Percentiles rank a stretch among this genome's conserved stretches.
Conservation (phyloP, 2,329 filamentous ascomycete species). For the Epicoccum nigrum region DNA sequence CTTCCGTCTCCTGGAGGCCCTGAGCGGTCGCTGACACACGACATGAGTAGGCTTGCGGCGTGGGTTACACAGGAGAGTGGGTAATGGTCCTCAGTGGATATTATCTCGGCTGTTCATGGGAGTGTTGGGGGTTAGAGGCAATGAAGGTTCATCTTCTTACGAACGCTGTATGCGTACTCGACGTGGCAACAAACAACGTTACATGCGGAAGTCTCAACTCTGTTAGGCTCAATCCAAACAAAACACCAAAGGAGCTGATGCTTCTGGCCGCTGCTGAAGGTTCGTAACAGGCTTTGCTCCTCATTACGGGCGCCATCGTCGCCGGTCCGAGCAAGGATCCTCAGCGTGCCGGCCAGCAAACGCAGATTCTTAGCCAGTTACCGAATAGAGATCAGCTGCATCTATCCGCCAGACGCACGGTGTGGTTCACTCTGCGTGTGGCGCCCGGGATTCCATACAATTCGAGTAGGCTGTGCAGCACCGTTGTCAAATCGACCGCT, state of each 20-base stretch:
- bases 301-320: slow-evolving; percentile 35
- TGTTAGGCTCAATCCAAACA: not conserved
- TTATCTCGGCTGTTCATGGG: slow-evolving; percentile 25
- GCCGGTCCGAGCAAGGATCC: slow-evolving; percentile 28
- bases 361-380: slow-evolving; percentile 30
- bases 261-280: slow-evolving; percentile 19
- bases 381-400: slow-evolving; percentile 33
- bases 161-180: not conserved
- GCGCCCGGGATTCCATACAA: slow-evolving; percentile 38
- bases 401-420: slow-evolving; percentile 34
- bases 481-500: slow-evolving; percentile 35
- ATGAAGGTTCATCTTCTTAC: not conserved
- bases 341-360: slow-evolving; percentile 27
- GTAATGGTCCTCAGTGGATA: slow-evolving; percentile 25
- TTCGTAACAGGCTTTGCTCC: slow-evolving; percentile 18
- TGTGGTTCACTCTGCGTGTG: slow-evolving; percentile 33
- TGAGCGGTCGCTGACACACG: slow-evolving; percentile 34
- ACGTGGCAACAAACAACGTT: slow-evolving; percentile 6
- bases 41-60: slow-evolving; percentile 36
- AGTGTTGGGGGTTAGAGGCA: slow-evolving; percentile 8
- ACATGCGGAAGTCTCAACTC: not conserved
- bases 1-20: slow-evolving; percentile 22
- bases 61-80: slow-evolving; percentile 35
- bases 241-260: slow-evolving; percentile 19
- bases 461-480: slow-evolving; percentile 42